Evolutionary conservation across 352 stramenopile species (phyloP), one percentile per base, ranked within the genome.

Genomic region (Globisporangium yorkense): DNA sequence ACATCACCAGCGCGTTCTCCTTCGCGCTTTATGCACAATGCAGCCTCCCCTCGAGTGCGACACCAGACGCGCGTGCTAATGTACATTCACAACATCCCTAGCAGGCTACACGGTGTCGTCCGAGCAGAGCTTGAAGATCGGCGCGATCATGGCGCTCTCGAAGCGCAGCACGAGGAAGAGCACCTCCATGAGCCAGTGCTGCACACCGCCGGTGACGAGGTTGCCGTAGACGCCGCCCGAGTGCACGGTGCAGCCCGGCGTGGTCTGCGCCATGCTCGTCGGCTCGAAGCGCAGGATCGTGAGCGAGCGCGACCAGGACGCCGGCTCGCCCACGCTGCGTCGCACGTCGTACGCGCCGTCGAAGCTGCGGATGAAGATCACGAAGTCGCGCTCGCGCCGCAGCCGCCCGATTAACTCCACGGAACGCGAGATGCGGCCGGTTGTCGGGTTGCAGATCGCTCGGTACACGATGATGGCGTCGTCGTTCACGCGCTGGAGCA

Each of bases 121-220:
- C 6, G 13, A 21, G 51, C 70, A 63, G 9, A 81, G 59, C 35
- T 70, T 67, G 58, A 82, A 79, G 54, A 77, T 71, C 41, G 74
- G 74, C 49, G 61, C 66, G 57, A 83, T 76, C 47, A 83, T 66
- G 12, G 66, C 61, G 43, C 66, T 76, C 59, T 83, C 74, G 62
- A 77, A 83, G 35, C 74, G 74, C n/a, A 83, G 66, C 50, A 78
- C 71, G 33, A 83, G 53, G 60, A 80, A 83, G 31, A 80, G 52
- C 53, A 78, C 65, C 51, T 83, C 74, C 74, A 83, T 83, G 64
- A 83, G 68, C 74, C 74, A 83, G 56, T 83, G 76, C 54, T 69
- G 67, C 41, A 75, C 64, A 44, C 68, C 69, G 10, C 63, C 64
- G 21, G 61, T 67, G 20, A 71, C 66, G 43, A 80, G 69, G 31